phyloP scores from a whole-genome alignment of 768 basidiomycete genomes.

The Boletellus ananas region DNA sequence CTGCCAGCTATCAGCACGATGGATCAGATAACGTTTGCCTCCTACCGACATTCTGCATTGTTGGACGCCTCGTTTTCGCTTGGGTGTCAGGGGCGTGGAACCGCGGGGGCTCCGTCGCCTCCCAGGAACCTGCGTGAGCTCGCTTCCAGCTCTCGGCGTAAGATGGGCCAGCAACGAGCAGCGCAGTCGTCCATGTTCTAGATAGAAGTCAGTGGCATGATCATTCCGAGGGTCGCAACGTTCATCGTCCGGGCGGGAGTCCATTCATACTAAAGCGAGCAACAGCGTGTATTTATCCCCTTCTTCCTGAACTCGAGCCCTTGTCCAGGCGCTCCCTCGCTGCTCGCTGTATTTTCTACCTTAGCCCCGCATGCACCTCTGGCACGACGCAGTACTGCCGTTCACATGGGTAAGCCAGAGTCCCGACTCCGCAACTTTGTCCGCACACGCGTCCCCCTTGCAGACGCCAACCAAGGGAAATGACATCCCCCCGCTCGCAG shows the following conservation, averaged over 20 bases:
- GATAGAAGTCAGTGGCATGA: neutral
- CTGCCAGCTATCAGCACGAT: neutral
- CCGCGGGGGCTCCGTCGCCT: too few species aligned
- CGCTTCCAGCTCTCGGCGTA: too few species aligned
- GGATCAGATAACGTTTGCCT: neutral
- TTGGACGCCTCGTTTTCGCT: constrained; percentile 1
- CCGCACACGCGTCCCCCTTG: neutral
- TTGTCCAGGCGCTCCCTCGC: neutral
- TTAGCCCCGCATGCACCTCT: constrained; percentile 3
- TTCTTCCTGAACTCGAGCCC: neutral
- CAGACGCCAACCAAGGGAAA: constrained; percentile 17
- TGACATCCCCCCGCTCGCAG: constrained; percentile 18
- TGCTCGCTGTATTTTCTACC: too few species aligned
- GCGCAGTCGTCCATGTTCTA: too few species aligned
- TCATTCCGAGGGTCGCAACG: constrained; percentile 7
- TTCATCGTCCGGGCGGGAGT: neutral
- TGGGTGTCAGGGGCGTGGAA: neutral
- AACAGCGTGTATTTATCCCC: too few species aligned
- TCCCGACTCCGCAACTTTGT: neutral
- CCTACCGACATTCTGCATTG: neutral
- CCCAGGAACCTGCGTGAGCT: too few species aligned
- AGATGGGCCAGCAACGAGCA: too few species aligned
- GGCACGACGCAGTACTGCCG: constrained; percentile 3
- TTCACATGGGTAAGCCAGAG: constrained; percentile 14
- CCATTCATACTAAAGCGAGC: too few species aligned